Conservation (phyloP, 257 asterid genomes). For the Fraxinus pennsylvanica region DNA sequence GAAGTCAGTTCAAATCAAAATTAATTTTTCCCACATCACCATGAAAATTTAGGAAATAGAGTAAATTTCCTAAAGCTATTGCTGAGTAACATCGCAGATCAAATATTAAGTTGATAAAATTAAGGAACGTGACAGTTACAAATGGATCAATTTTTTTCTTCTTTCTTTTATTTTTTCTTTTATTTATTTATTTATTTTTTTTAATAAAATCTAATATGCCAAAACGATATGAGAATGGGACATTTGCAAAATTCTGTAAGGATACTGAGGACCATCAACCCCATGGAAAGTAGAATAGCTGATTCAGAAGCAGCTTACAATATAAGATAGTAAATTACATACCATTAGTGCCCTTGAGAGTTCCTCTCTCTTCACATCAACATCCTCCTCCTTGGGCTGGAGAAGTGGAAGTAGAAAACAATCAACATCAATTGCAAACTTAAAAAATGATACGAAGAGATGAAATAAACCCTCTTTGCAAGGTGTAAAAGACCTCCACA, state of each 20-base stretch:
- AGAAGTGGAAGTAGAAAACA: slow-evolving; percentile 33
- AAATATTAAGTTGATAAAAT: slow-evolving; percentile 16
- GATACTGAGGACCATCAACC: slow-evolving; percentile 18
- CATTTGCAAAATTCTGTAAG: slow-evolving; percentile 14
- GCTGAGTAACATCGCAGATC: slow-evolving; percentile 3
- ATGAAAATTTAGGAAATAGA: neutral
- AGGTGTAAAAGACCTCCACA: slow-evolving; percentile 17
- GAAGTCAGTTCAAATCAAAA: slow-evolving; percentile 12
- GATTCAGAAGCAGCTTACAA: slow-evolving; percentile 22
- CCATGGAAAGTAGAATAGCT: slow-evolving; percentile 21
- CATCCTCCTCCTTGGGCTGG: slow-evolving; percentile 72
- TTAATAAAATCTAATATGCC: neutral
- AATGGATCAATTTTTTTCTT: neutral
- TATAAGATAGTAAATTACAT: slow-evolving; percentile 33
- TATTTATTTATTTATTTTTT: no score
- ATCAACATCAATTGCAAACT: slow-evolving; percentile 26
- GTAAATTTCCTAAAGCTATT: neutral
- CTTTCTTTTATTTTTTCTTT: no score
- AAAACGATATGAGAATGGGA: neutral
- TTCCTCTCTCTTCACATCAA: slow-evolving; percentile 64
- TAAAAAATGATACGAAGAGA: neutral
- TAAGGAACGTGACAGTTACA: neutral
- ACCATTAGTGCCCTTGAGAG: slow-evolving; percentile 91
- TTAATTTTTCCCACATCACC: slow-evolving; percentile 17
- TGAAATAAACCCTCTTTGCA: slow-evolving; percentile 17